Base-by-base conservation (phyloP, 805 yeast species). In the Schizosaccharomyces lindneri region DNA sequence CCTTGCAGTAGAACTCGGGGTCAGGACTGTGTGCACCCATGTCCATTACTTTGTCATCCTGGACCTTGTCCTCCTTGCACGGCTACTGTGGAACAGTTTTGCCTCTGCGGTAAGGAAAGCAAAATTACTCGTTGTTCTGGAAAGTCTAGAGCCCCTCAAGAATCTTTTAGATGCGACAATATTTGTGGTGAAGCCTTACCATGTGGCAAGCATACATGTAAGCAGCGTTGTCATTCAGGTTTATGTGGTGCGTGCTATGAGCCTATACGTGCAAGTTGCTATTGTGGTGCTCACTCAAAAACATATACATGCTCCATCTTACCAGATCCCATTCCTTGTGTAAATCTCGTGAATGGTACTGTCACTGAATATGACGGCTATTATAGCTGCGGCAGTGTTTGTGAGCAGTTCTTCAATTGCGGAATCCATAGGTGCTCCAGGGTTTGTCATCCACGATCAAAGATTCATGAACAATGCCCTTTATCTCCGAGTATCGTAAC, bases 1-100 rank as follows among this genome's bases (percentile, higher is more conserved):
- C 76, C 86, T 0, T 88, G 97, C 77, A 78, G 61, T 73, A 74
- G 48, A 76, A 79, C 41, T 74, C 83, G 61, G 69, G 71, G 0
- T 46, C 51, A 11, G 13, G 68, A 71, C 5, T 70, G 96, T 69
- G 76, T 81, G 1, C 97, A 88, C 69, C 79, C 81, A 2, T 88
- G 97, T 68, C 71, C 85, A 0, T 72, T 81, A 3, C 76, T 78
- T 17, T 88, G 97, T 69, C 97, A 88, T 70, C 90, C 95, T 1
- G 97, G 95, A 0, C 84, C 88, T 0, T 96, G 89, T 70, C 81
- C 87, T 0, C 74, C 74, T 48, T 88, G 97, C 73, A 81, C 84
- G 15, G 87, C 95, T 1, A 87, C 90, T 0, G 90, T 94, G 0
- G 71, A 74, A 9, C 71, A 84, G 73, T 72, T 72, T 48, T 88